Evolutionary conservation across 352 stramenopile genomes (phyloP), one percentile per base, ranked within the genome.

Genomic region (Peronospora destructor): DNA sequence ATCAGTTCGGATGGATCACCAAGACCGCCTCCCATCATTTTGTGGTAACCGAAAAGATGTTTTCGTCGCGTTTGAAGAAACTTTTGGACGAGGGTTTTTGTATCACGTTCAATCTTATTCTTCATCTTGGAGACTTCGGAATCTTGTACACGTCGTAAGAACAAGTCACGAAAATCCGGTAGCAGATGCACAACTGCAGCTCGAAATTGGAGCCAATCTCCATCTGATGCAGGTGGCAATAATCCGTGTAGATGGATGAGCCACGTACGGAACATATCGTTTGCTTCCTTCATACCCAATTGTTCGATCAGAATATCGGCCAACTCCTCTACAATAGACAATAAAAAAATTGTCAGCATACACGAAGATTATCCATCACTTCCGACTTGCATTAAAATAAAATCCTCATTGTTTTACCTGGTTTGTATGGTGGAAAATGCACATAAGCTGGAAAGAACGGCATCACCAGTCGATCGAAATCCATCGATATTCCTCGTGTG

Each of bases 21-120:
- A 1, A 57, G 32, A 3, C 40, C 36, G 21, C 33, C 44, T 3
- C 49, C 59, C 6, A 79, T 49, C 45, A 29, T 2, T 9, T 72
- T 82, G 53, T 87, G 70, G 45, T 84, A 84, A 7, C 71, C 73
- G 34, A 90, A 87, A 6, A 87, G 56, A 39, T 90, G 68, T 8
- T 59, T 59, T 32, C 78, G 68, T 2, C 76, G 69, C 16, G 68
- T 66, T 46, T 72, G 62, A 9, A 85, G 57, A 12, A 88, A 75
- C 3, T 28, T n/a, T 2, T 65, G 36, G 10, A 82, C 68, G 12
- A 59, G 46, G 1, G 47, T 29, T 26, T 67, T 73, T 1, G 77
- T 77, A 23, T 60, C 58, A 7, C 53, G 61, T 50, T 68, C 57
- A 13, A 76, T 52, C 37, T 66, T 68, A 19, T 45, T 71, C 25